phyloP scores from a whole-genome alignment of 73 alveolate genomes.

The Urostyla sp. region DNA sequence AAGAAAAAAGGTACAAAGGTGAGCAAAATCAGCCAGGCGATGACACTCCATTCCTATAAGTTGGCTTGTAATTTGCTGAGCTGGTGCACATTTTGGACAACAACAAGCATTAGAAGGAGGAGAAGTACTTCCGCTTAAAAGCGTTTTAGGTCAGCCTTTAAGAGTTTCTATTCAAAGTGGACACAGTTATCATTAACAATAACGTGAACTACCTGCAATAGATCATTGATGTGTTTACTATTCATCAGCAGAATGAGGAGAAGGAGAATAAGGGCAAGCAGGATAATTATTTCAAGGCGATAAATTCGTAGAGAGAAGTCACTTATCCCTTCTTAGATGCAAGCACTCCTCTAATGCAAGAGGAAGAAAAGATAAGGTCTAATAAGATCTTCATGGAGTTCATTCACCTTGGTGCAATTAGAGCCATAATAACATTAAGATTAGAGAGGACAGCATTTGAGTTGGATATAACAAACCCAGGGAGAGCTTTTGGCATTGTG shows the following conservation, averaged over 20 bases:
- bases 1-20: constrained; percentile 5
- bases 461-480: constrained; percentile 47
- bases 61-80: constrained; percentile 60
- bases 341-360: constrained; percentile 2
- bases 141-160: constrained; percentile 37
- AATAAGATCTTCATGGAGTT: constrained; percentile 61
- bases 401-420: constrained; percentile 66
- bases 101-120: not conserved
- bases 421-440: constrained; percentile 50
- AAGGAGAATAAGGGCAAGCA: no score
- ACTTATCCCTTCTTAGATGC: constrained; percentile 13
- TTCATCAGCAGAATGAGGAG: no score
- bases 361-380: not conserved
- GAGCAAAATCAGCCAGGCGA: constrained; percentile 11
- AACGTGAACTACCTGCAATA: constrained; percentile 39
- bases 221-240: not conserved
- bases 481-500: constrained; percentile 50
- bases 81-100: not conserved
- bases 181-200: constrained; percentile 39
- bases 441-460: constrained; percentile 54
- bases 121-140: not conserved
- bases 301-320: not conserved
- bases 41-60: not conserved
- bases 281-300: no score
- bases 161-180: constrained; percentile 54